phyloP scores from a whole-genome alignment of 331 rosid species.

The Quercus phellos region DNA sequence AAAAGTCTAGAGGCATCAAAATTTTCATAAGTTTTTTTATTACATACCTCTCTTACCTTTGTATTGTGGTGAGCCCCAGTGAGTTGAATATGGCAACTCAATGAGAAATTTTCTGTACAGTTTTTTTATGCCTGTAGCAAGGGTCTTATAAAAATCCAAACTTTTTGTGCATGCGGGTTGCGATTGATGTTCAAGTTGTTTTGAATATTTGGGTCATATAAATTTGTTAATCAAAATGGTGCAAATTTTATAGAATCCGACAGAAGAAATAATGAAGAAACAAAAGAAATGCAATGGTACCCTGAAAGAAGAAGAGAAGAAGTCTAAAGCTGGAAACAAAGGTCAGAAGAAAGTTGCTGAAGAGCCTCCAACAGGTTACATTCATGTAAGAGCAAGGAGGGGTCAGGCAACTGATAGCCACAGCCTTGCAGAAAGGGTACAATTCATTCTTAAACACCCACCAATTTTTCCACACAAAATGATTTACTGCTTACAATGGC shows the following conservation, averaged over 20 bases:
- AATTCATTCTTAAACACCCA: not conserved
- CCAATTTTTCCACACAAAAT: no score
- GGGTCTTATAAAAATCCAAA: no score
- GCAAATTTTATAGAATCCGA: slow-evolving; percentile 26
- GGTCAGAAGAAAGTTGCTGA: slow-evolving; percentile 43
- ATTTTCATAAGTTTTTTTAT: no score
- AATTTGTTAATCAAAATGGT: not conserved
- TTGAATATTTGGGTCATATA: not conserved
- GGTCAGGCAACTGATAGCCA: slow-evolving; percentile 99
- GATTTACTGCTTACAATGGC: no score
- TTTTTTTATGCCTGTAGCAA: no score
- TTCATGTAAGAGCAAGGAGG: slow-evolving; percentile 97
- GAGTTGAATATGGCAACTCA: no score
- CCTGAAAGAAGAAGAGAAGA: slow-evolving; percentile 30
- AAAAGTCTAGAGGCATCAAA: no score
- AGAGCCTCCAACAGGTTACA: slow-evolving; percentile 70
- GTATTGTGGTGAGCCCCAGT: no score
- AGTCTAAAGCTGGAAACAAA: slow-evolving; percentile 29
- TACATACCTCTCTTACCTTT: no score
- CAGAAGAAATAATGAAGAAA: slow-evolving; percentile 43
- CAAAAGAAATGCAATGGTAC: slow-evolving; percentile 46
- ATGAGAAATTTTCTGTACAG: no score
- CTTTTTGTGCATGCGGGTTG: not conserved
- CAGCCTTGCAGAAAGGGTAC: slow-evolving; percentile 99
- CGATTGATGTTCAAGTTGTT: not conserved